Conservation (phyloP, 768 basidiomycete species). For the Hygrocybe punicea region DNA sequence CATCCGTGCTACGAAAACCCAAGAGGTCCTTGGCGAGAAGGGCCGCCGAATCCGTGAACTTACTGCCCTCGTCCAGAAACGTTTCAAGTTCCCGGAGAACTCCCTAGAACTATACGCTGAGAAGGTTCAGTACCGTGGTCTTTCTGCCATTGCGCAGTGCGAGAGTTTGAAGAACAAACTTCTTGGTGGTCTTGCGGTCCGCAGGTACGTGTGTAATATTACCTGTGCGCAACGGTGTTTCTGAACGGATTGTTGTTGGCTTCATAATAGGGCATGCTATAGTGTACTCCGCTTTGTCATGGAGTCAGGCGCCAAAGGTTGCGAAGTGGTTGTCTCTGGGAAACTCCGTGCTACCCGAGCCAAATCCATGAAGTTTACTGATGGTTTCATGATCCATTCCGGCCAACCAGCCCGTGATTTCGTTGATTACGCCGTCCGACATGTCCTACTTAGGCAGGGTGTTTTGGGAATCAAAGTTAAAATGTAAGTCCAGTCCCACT, state of each 20-base stretch:
- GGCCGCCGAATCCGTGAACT: conserved; percentile 99
- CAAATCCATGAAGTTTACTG: conserved; percentile 99
- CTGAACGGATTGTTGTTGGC: not conserved
- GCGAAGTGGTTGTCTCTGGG: conserved; percentile 98
- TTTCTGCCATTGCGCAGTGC: conserved; percentile 98
- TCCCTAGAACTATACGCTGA: conserved; percentile 98
- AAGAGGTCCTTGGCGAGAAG: conserved; percentile 98
- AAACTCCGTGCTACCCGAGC: conserved; percentile 99
- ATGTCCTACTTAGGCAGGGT: conserved; percentile 97
- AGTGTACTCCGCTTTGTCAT: conserved; percentile 99
- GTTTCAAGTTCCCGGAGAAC: conserved; percentile 99
- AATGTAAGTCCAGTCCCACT: conserved; percentile 60
- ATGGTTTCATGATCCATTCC: conserved; percentile 99
- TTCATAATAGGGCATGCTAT: conserved; percentile 76
- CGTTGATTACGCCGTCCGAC: conserved; percentile 95
- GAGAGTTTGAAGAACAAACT: conserved; percentile 98
- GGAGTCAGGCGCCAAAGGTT: conserved; percentile 99
- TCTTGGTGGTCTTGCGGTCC: conserved; percentile 97
- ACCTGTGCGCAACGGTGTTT: no score
- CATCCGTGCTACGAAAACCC: conserved; percentile 99
- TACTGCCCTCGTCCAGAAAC: conserved; percentile 96
- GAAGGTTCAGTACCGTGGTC: conserved; percentile 97
- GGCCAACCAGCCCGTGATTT: conserved; percentile 97
- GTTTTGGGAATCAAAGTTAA: conserved; percentile 99
- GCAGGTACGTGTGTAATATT: conserved; percentile 72